Evolutionary conservation across 257 asterid genomes (phyloP).

Genomic region (Petunia axillaris): DNA sequence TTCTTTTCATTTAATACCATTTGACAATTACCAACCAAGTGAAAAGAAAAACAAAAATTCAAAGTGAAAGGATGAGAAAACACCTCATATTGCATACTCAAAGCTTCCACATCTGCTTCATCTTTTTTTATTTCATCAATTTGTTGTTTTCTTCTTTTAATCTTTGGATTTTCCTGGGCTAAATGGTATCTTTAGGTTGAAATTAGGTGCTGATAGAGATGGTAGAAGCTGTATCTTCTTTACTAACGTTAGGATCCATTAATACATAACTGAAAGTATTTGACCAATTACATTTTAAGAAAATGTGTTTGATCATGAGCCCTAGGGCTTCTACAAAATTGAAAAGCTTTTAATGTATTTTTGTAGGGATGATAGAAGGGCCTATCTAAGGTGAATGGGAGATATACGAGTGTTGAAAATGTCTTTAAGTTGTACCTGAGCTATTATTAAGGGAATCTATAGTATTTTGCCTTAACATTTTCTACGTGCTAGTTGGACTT

Average conservation of each 20-base stretch:
- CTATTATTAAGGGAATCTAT: background rate
- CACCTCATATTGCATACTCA: slow-evolving; percentile 10
- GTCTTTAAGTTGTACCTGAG: background rate
- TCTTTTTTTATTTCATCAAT: background rate
- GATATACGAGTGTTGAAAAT: background rate
- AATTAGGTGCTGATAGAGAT: background rate
- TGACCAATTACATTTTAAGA: slow-evolving; percentile 13
- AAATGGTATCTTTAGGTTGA: slow-evolving; percentile 9
- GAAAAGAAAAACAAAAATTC: slow-evolving; percentile 20
- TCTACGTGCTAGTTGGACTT: slow-evolving; percentile 4
- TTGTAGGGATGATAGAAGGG: background rate
- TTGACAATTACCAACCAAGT: slow-evolving; percentile 1
- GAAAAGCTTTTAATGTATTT: background rate
- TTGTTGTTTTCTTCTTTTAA: background rate
- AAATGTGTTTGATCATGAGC: background rate
- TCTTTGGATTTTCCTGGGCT: background rate
- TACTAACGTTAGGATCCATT: background rate
- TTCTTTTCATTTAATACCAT: background rate
- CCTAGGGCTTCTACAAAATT: background rate
- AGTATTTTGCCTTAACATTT: background rate
- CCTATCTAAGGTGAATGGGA: slow-evolving; percentile 8
- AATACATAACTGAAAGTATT: background rate
- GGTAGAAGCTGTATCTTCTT: slow-evolving; percentile 21
- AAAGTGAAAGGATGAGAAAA: background rate
- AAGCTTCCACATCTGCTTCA: slow-evolving; percentile 19